Evolutionary conservation across 306 rosid species (phyloP).

Genomic region (Oxytropis ochrocephala): DNA sequence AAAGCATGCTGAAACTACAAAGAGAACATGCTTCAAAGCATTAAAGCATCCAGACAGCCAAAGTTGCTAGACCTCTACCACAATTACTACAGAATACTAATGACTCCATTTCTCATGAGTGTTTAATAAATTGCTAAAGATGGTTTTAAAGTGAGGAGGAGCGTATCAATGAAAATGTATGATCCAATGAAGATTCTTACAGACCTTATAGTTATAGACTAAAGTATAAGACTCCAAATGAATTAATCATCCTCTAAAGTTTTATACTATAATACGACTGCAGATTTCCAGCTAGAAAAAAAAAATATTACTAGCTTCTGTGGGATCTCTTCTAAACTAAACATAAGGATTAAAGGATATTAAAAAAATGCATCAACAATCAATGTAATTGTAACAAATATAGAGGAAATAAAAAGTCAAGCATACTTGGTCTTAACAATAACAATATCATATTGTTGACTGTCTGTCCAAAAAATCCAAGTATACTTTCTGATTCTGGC

Average conservation of each 20-base stretch:
- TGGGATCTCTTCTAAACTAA: slow-evolving; percentile 1
- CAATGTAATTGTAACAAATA: slow-evolving; percentile 10
- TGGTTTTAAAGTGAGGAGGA: background rate
- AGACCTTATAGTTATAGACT: background rate
- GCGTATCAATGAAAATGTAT: background rate
- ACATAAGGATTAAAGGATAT: background rate
- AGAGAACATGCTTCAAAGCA: slow-evolving; percentile 4
- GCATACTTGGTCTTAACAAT: slow-evolving; percentile 81
- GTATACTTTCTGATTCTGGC: slow-evolving; percentile 75
- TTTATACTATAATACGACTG: slow-evolving; percentile 2
- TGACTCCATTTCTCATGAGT: background rate
- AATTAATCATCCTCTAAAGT: background rate
- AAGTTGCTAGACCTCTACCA: background rate
- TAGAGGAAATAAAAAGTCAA: background rate
- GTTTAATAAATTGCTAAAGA: background rate
- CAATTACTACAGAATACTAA: background rate
- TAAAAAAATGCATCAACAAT: background rate
- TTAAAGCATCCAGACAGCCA: background rate
- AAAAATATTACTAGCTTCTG: background rate
- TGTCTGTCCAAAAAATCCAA: slow-evolving; percentile 97
- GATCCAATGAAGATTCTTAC: background rate
- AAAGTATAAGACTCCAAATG: background rate
- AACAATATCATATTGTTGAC: slow-evolving; percentile 73
- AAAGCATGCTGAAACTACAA: background rate
- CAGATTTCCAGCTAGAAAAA: background rate